Conservation (phyloP, 306 rosid species). For the Hippophae gyantsensis region DNA sequence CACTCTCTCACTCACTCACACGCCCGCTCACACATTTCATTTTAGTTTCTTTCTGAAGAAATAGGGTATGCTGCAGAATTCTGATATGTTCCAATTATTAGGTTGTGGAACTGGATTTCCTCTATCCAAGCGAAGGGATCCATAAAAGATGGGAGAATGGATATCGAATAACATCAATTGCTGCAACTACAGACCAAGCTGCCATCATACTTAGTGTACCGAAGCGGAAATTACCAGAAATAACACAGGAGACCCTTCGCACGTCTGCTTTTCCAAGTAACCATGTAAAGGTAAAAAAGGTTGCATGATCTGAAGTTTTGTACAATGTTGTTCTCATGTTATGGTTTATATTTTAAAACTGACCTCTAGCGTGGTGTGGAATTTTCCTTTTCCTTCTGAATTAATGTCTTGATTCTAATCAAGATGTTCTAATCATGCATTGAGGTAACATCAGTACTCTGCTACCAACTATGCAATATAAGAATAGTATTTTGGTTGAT, state of each 20-base stretch:
- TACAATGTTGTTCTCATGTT: too few relatives aligned
- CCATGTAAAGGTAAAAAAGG: constrained; percentile 29
- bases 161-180: constrained; percentile 34
- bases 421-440: too few relatives aligned
- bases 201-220: constrained; percentile 39
- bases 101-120: constrained; percentile 40
- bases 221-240: constrained; percentile 29
- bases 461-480: too few relatives aligned
- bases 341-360: too few relatives aligned
- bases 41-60: neutral
- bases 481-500: too few relatives aligned
- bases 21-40: too few relatives aligned
- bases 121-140: constrained; percentile 41
- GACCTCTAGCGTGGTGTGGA: too few relatives aligned
- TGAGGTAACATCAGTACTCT: too few relatives aligned
- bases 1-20: too few relatives aligned
- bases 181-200: constrained; percentile 40
- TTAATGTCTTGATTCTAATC: too few relatives aligned
- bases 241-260: constrained; percentile 37
- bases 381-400: too few relatives aligned
- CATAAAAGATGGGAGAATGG: constrained; percentile 40
- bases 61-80: constrained; percentile 5
- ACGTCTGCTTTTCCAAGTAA: constrained; percentile 32
- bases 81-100: constrained; percentile 6
- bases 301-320: neutral